Conservation (phyloP, 331 rosid species). For the Erythrophleum ivorense region DNA sequence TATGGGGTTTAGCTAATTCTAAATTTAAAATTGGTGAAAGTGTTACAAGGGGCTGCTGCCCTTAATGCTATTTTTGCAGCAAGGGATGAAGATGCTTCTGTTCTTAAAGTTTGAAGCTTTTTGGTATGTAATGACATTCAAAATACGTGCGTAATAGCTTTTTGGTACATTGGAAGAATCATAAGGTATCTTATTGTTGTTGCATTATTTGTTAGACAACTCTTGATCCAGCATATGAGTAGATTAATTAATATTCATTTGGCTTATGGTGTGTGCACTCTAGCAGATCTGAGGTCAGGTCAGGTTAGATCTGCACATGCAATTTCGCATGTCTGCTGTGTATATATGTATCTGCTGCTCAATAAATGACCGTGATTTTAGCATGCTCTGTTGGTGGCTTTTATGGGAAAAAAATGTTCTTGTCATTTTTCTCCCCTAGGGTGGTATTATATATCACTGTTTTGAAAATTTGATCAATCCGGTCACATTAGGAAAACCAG, state of each 20-base stretch:
- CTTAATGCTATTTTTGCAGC: neutral
- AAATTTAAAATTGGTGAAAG: neutral
- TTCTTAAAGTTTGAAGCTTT: neutral
- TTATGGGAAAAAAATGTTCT: too few species aligned
- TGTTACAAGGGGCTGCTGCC: neutral
- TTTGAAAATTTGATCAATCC: too few species aligned
- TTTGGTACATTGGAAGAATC: neutral
- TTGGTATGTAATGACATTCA: neutral
- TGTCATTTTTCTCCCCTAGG: too few species aligned
- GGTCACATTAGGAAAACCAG: too few species aligned
- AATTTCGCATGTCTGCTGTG: neutral
- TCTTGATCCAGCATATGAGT: neutral
- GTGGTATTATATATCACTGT: too few species aligned
- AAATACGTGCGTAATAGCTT: neutral
- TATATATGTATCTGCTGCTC: neutral
- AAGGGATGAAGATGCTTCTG: neutral
- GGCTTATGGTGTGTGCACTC: neutral
- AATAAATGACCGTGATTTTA: neutral
- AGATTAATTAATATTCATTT: neutral
- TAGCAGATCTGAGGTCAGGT: neutral
- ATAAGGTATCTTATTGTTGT: neutral
- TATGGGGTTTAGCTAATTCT: neutral
- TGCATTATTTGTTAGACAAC: neutral
- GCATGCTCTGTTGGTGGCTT: neutral
- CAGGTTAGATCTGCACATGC: conserved; percentile 23